Evolutionary conservation across 768 basidiomycete genomes (phyloP), one percentile per base, ranked within the genome.

Genomic region (Tricholoma flavovirens): DNA sequence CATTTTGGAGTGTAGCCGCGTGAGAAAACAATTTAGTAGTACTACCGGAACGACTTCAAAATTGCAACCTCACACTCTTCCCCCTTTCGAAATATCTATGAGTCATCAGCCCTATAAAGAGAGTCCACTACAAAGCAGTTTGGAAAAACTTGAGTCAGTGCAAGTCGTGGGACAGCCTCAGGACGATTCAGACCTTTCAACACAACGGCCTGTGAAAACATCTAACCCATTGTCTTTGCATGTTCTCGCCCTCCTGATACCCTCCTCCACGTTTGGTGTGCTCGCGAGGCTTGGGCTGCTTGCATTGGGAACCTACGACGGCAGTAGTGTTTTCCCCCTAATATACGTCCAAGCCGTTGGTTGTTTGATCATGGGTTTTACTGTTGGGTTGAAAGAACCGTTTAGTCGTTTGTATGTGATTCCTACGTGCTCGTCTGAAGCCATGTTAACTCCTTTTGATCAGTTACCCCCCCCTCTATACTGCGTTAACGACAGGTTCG

Each of bases 311-410:
- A 82, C 78, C 0, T 98, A 92, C 62, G 77, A 86, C 35, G 91
- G 89, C 1, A 69, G 78, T 43, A 79, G 83, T 60, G 83, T 98
- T 5, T 98, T 94, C 66, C 77, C 89, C 2, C 73, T 98, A 21
- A 83, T 87, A 4, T 98, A 94, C 75, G 79, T 83, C 0, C 96
- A 99, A 68, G 88, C 84, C 0, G 73, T 86, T 0, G 97, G 97
- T 15, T 98, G 95, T 71, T 75, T 93, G 53, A 73, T 96, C 26
- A 98, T 99, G 94, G 97, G 97, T 2, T 71, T 91, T 52, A 80
- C 78, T 7, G 64, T 93, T 17, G 82, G 78, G 15, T 66, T 88
- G 64, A 93, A 88, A 69, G 82, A 83, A 50, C 81, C 86, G 7
- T 75, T 99, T 11, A 83, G 83, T 46, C 72, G 76, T 64, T 85